phyloP scores from a whole-genome alignment of 768 basidiomycete genomes.

The Amanita muscaria region DNA sequence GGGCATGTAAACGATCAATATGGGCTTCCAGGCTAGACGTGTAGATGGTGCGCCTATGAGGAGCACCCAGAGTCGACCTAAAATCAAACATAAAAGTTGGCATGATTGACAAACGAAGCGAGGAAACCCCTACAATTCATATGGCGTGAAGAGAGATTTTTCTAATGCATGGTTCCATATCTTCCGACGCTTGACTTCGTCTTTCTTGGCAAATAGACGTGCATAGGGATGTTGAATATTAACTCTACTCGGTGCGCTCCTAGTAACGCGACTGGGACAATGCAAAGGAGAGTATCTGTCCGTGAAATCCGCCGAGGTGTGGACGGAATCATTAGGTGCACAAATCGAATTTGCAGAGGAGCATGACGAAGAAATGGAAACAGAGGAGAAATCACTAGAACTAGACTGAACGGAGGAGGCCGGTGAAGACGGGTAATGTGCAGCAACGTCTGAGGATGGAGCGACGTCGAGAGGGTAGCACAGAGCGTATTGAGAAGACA shows the following conservation, averaged over 20 bases:
- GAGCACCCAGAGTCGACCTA: slow-evolving; percentile 60
- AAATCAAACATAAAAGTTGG: slow-evolving; percentile 1
- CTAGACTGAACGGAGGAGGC: slow-evolving; percentile 7
- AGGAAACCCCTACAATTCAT: slow-evolving; percentile 46
- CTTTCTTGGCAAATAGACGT: slow-evolving; percentile 56
- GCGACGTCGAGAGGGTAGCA: not conserved
- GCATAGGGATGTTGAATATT: slow-evolving; percentile 58
- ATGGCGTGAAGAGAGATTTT: slow-evolving; percentile 57
- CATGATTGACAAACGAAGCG: not conserved
- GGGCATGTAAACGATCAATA: slow-evolving; percentile 57
- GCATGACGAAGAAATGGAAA: not conserved
- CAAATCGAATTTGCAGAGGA: not conserved
- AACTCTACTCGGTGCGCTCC: not conserved
- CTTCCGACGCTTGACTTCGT: slow-evolving; percentile 56
- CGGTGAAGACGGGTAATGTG: slow-evolving; percentile 11
- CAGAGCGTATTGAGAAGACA: slow-evolving; percentile 5
- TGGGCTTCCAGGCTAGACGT: slow-evolving; percentile 66
- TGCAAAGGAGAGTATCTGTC: not conserved
- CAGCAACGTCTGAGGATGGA: slow-evolving; percentile 5
- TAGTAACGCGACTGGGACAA: not conserved
- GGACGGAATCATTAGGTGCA: not conserved
- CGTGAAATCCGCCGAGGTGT: not conserved
- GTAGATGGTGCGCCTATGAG: slow-evolving; percentile 62
- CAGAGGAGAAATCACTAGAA: not conserved
- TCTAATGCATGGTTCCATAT: slow-evolving; percentile 77